Evolutionary conservation across 1,284 basidiomycete genomes (phyloP).

Genomic region (Malassezia sp.): DNA sequence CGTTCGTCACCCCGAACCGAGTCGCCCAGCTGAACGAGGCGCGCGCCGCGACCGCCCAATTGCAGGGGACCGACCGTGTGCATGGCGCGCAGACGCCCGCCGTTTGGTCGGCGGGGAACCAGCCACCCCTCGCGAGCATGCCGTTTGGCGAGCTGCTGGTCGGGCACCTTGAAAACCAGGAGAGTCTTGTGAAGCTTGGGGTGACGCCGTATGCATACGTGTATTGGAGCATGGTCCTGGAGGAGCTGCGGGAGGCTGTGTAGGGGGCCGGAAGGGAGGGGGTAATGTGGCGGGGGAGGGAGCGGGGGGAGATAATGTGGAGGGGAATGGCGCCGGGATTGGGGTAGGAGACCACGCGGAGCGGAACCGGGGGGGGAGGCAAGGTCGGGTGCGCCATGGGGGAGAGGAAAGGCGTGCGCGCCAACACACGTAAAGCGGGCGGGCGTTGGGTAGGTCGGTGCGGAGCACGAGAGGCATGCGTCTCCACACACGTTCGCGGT

Average conservation of each 20-base stretch:
- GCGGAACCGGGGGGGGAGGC: no score
- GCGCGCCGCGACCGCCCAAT: constrained; percentile 20
- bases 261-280: no score
- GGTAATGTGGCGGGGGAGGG: no score
- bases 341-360: no score
- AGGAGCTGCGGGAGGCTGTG: neutral
- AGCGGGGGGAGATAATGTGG: no score
- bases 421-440: no score
- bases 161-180: constrained; percentile 26
- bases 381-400: no score
- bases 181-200: constrained; percentile 19
- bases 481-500: no score
- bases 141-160: constrained; percentile 24
- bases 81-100: constrained; percentile 22
- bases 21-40: constrained; percentile 35
- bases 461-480: no score
- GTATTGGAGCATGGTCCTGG: constrained; percentile 12
- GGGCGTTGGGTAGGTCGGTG: no score
- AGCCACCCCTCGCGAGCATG: constrained; percentile 12
- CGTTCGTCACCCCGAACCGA: constrained; percentile 33
- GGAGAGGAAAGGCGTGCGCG: no score
- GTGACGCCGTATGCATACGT: constrained; percentile 17
- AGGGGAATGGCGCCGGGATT: no score
- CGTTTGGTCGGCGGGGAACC: neutral
- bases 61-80: constrained; percentile 26